Evolutionary conservation across 495 filamentous ascomycete species (phyloP).

Genomic region (Peziza echinospora): DNA sequence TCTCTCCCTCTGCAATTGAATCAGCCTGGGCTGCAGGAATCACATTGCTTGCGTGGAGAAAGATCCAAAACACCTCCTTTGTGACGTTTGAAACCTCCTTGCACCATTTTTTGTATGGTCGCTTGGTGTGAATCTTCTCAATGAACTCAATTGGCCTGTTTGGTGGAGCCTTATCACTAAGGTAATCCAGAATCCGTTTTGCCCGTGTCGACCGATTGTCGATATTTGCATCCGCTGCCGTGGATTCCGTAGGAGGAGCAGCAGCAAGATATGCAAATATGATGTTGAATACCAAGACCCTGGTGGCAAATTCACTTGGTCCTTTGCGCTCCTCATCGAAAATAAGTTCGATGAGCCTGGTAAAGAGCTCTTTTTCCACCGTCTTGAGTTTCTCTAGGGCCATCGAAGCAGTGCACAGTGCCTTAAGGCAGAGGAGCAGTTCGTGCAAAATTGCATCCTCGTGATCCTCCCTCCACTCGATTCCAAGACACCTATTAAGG

Average conservation of each 20-base stretch:
- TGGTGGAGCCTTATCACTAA: constrained; percentile 57
- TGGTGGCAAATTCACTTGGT: constrained; percentile 84
- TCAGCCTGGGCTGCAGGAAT: constrained; percentile 24
- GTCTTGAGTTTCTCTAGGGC: constrained; percentile 60
- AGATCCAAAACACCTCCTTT: constrained; percentile 99
- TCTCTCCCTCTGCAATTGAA: constrained; percentile 8
- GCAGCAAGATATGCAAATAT: constrained; percentile 60
- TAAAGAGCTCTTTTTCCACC: constrained; percentile 65
- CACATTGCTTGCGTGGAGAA: constrained; percentile 80
- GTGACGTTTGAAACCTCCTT: constrained; percentile 80
- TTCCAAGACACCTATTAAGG: constrained; percentile 70
- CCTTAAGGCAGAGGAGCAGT: constrained; percentile 80
- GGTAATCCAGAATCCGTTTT: constrained; percentile 45
- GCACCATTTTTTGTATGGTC: constrained; percentile 84
- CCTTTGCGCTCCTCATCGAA: constrained; percentile 96
- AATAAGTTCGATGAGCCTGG: constrained; percentile 64
- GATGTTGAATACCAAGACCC: constrained; percentile 64
- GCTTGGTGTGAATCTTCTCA: constrained; percentile 59
- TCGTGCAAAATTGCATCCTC: constrained; percentile 87
- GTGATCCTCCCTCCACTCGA: constrained; percentile 97
- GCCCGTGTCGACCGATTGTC: constrained; percentile 23
- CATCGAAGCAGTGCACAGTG: constrained; percentile 70
- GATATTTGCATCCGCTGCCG: constrained; percentile 30
- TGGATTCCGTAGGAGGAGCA: constrained; percentile 25
- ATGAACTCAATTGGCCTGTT: constrained; percentile 67